Conservation (phyloP, 345 rosid species). For the Mercurialis annua region DNA sequence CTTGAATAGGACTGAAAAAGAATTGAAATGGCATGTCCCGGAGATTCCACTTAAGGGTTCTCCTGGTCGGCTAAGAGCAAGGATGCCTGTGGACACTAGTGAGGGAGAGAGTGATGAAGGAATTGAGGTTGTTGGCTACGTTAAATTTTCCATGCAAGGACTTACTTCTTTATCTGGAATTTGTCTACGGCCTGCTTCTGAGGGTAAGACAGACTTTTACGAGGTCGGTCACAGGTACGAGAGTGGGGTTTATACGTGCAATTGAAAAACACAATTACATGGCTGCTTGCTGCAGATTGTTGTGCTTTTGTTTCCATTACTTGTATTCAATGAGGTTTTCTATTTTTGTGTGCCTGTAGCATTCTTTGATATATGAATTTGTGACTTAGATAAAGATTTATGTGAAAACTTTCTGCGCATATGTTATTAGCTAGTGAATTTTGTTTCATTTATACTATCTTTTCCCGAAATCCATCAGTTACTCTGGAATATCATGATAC, state of each 20-base stretch:
- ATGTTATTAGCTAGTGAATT: constrained; percentile 8
- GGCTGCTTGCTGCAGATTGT: constrained; percentile 6
- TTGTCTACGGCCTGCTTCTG: constrained; percentile 61
- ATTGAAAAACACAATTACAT: constrained; percentile 35
- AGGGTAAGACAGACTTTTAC: constrained; percentile 75
- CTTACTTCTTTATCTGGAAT: constrained; percentile 60
- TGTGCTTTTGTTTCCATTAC: constrained; percentile 7
- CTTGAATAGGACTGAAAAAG: constrained; percentile 75
- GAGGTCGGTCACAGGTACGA: constrained; percentile 78
- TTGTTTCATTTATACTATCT: neutral
- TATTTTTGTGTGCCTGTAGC: constrained; percentile 21
- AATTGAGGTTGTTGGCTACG: constrained; percentile 67
- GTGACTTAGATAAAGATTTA: constrained; percentile 22
- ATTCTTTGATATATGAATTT: constrained; percentile 31
- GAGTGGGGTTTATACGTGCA: constrained; percentile 74
- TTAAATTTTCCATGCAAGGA: constrained; percentile 73
- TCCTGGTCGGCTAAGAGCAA: constrained; percentile 73
- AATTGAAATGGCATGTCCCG: constrained; percentile 87
- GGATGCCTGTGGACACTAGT: constrained; percentile 77
- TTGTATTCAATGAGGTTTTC: constrained; percentile 12
- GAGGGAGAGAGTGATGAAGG: constrained; percentile 66
- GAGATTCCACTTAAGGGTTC: constrained; percentile 72
- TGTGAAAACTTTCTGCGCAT: constrained; percentile 12
- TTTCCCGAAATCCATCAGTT: neutral
- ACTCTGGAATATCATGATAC: neutral